These are phyloP conservation scores for Umbellularia californica DNA, from an alignment of 164 flowering plant species.

Conservation along the genomic window DNA sequence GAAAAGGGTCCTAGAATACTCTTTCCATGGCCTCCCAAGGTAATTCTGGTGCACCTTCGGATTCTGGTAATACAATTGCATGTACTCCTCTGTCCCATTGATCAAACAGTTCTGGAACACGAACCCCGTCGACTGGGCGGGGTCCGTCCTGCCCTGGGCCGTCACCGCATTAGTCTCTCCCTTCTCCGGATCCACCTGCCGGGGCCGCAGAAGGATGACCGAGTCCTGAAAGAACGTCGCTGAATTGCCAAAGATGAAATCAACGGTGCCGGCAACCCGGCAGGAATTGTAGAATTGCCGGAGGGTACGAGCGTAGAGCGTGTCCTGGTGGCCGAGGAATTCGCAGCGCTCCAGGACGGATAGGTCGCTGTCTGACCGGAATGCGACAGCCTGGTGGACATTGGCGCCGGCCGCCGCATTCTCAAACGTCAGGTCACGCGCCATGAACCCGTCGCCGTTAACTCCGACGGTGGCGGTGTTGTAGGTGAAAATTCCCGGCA, in stretches of 20 bases:
- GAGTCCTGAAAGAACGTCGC: conserved; percentile 17
- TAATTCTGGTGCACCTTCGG: conserved; percentile 60
- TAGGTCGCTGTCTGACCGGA: conserved; percentile 16
- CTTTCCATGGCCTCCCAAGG: conserved; percentile 95
- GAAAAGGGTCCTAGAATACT: conserved; percentile 74
- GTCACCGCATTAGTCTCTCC: conserved; percentile 19
- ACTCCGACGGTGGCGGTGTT: conserved; percentile 57
- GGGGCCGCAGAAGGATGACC: conserved; percentile 12
- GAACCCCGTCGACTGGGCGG: conserved; percentile 73
- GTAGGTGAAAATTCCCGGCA: conserved; percentile 60
- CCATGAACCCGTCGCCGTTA: conserved; percentile 24
- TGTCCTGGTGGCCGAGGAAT: conserved; percentile 25
- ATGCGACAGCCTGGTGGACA: conserved; percentile 21
- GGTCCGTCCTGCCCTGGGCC: conserved; percentile 61
- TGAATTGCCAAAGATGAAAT: conserved; percentile 22
- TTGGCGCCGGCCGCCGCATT: conserved; percentile 16
- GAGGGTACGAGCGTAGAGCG: conserved; percentile 18
- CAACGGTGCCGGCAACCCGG: conserved; percentile 16
- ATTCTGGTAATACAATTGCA: conserved; percentile 39
- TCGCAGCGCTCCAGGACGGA: conserved; percentile 15
- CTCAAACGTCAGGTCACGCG: conserved; percentile 14
- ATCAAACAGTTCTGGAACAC: conserved; percentile 63
- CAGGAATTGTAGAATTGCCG: conserved; percentile 22
- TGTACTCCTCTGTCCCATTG: conserved; percentile 73
- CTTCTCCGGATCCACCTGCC: conserved; percentile 10